Evolutionary conservation across 768 basidiomycete species (phyloP), one percentile per base, ranked within the genome.

Genomic region (Tulasnella sp.): DNA sequence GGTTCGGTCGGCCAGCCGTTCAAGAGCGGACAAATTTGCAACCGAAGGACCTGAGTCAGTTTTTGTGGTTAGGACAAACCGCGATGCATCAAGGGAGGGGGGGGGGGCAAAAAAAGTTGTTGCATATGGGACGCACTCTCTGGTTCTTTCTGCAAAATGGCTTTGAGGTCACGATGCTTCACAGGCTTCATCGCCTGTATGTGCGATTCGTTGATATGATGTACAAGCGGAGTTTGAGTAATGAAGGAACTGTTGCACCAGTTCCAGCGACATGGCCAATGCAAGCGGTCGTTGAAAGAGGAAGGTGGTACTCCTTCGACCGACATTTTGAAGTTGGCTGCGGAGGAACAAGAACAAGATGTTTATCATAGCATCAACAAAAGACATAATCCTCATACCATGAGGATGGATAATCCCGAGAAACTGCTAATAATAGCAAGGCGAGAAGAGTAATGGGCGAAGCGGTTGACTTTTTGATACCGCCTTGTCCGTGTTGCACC

Each of bases 221-320:
- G 46, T 21, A 75, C 24, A 36, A 75, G 75, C 34, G 52, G 75
- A 24, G 75, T 48, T 56, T 75, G 75, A 19, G 75, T 75, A 7
- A 75, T 46, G 75, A 75, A 75, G 9, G 75, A 42, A 12, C 52
- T 56, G 19, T 38, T 44, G 52, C 75, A 75, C 75, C 75, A 75
- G 27, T 75, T 75, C 75, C 75, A 75, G 44, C 52, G 75, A 48
- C 75, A 75, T 12, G 46, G 75, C 75, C 75, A 75, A 34, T 75
- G 75, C 7, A 46, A 44, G 24, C 46, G 39, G 44, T 34, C 62
- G 62, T 68, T 68, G 31, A 68, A 68, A 6, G 62, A 31, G 62
- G 62, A 68, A 36, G 62, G 19, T 68, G 31, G 62, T 36, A 27
- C 7, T 68, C 8, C 10, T 36, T 36, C 62, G 21, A 68, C 31